Conservation (phyloP, 2,329 filamentous ascomycete genomes). For the Monilinia laxa region DNA sequence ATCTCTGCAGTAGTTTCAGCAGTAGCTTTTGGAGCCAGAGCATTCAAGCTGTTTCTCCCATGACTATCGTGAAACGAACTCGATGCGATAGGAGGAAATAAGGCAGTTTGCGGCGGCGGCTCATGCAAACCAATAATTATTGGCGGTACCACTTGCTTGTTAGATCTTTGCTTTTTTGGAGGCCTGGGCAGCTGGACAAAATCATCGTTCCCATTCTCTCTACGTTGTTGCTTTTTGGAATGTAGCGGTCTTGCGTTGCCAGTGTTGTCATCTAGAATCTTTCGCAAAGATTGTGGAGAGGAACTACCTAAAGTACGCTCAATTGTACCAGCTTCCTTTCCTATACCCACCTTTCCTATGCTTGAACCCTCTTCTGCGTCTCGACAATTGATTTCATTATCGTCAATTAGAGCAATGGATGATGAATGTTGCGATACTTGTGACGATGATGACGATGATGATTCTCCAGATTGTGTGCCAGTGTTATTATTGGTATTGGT, state of each 20-base stretch:
- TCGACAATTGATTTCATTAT: conserved; percentile 38
- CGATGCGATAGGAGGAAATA: conserved; percentile 64
- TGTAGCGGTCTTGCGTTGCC: conserved; percentile 32
- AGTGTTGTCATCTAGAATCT: conserved; percentile 40
- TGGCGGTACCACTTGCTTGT: conserved; percentile 57
- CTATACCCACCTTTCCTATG: not conserved
- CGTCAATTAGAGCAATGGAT: conserved; percentile 27
- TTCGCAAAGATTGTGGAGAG: conserved; percentile 40
- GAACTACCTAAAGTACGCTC: conserved; percentile 37
- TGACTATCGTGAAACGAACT: conserved; percentile 54
- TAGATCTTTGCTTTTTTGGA: conserved; percentile 62
- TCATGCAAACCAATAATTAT: conserved; percentile 65
- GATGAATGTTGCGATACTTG: conserved; percentile 28
- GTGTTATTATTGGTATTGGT: conserved; percentile 29
- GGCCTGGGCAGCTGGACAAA: conserved; percentile 64
- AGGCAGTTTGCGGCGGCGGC: conserved; percentile 55
- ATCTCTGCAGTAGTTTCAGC: conserved; percentile 18
- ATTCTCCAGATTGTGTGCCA: conserved; percentile 36
- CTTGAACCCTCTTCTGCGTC: conserved; percentile 25
- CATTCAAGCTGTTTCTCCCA: conserved; percentile 42
- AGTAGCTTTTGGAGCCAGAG: conserved; percentile 30
- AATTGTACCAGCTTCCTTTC: conserved; percentile 1
- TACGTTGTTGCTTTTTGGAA: conserved; percentile 54
- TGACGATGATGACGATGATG: conserved; percentile 27
- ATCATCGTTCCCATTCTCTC: conserved; percentile 55